A percentile compares a stretch with the other conserved stretches of the same genome.
These are phyloP conservation scores for Xanthoceras sorbifolium DNA, from an alignment of 345 rosid species.

Conservation along the genomic window DNA sequence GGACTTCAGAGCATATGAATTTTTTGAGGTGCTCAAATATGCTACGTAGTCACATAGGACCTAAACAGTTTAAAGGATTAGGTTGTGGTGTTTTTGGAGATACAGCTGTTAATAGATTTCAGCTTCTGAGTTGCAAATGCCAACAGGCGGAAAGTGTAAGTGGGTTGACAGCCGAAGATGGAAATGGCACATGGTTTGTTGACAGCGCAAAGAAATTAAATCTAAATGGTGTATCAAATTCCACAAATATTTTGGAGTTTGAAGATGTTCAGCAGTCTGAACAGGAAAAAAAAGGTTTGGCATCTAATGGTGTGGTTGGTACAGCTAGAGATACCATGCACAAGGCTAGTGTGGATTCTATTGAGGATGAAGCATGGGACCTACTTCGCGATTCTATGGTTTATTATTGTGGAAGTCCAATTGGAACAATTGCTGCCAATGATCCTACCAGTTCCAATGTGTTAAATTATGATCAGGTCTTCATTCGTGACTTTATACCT, in stretches of 20 bases:
- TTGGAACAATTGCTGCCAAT: conserved; percentile 93
- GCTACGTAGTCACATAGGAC: conserved; percentile 21
- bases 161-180: conserved; percentile 31
- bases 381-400: conserved; percentile 71
- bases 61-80: conserved; percentile 16
- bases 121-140: conserved; percentile 41
- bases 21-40: conserved; percentile 29
- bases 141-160: conserved; percentile 44
- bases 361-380: conserved; percentile 92
- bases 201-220: conserved; percentile 42
- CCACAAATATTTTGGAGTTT: conserved; percentile 34
- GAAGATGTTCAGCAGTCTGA: conserved; percentile 37
- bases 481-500: conserved; percentile 57
- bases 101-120: conserved; percentile 24
- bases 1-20: conserved; percentile 19
- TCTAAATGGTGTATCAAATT: conserved; percentile 37
- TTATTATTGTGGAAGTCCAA: conserved; percentile 70
- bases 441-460: conserved; percentile 67
- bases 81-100: conserved; percentile 19
- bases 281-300: conserved; percentile 32
- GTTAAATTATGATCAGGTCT: conserved; percentile 59
- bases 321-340: conserved; percentile 18
- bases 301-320: conserved; percentile 35
- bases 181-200: conserved; percentile 41
- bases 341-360: conserved; percentile 37